Evolutionary conservation across 768 basidiomycete species (phyloP), one percentile per base, ranked within the genome.

Genomic region (Paxillus involutus): DNA sequence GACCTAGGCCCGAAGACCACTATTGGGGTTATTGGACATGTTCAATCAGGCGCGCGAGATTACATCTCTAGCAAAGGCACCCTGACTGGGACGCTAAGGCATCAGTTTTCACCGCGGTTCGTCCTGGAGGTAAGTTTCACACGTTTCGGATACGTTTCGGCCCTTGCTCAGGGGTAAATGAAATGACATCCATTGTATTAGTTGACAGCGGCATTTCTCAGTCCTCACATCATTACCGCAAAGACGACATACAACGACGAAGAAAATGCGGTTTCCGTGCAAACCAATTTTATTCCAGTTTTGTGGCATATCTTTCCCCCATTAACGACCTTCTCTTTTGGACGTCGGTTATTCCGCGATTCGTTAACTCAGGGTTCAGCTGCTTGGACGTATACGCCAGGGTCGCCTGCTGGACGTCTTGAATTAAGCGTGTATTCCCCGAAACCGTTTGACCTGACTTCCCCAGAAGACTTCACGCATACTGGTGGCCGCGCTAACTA

Each of bases 31-130:
- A 70, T 73, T 49, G 73, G 75, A 39, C 71, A 72, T 52, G 70
- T 76, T 60, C 71, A 68, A 33, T 44, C 58, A 2, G 57, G 59
- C 32, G 12, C 60, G 47, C 57, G 55, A 47, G 58, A 37, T 57
- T 16, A 33, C 32, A 14, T 52, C 11, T 59, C 59, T 42, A 65
- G 60, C 19, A 61, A 69, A 10, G 76, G 76, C 14, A 79, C 78
- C 52, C 65, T 94, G 37, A 64, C 82, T 24, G 89, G 88, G 36
- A 90, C 90, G 2, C 69, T 94, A 45, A 81, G 80, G 52, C 87
- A 93, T 68, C 88, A 91, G 61, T 84, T 83, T 63, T 89, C 89
- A 29, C 88, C 89, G 13, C 80, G 82, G 47, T 62, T 84, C 53
- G 66, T 68, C 42, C 71, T 78, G n/a, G 72, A 78, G 68, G 83